Base-by-base conservation (phyloP, 169 alveolate species). In the Neospora caninum region DNA sequence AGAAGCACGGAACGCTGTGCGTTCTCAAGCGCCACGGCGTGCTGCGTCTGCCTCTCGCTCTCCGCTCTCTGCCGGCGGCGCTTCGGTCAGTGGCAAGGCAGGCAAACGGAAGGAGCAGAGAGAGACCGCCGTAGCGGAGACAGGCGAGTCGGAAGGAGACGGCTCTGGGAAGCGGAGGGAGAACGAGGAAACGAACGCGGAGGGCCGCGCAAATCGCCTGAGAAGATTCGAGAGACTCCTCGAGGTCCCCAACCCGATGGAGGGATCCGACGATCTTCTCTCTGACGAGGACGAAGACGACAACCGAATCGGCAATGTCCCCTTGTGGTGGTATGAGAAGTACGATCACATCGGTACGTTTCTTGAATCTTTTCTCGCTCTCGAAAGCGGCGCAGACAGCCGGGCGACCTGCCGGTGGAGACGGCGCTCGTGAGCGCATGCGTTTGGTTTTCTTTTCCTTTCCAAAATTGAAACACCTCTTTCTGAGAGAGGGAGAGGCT, bases 241-340 rank as follows among this genome's bases (percentile, higher is more conserved):
- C 36, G 67, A 82, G 41, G 89, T 82, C 41, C 39, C 89, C 34
- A 82, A 82, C 67, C 89, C 89, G 31, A 38, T 29, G 42, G 93
- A 89, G 67, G 86, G 69, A 18, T 42, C 38, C 27, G 93, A 69
- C 31, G 93, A 89, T 1, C 67, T 89, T 0, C 69, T 89, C 34
- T 89, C 93, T 4, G 93, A 89, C 58, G 95, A 93, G 20, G 95
- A 93, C 20, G 95, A 93, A 34, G 95, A 93, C 7, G 78, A 41
- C 16, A 93, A 93, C 43, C 82, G 93, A 36, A 86, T 83, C 2
- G 95, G 95, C 4, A 54, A 83, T 42, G 93, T 93, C 16, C 95
- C 95, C 10, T 88, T 93, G 39, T 93, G 95, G 95, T 93, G 95
- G 95, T 93, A 93, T 49, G 93, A 93, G 41, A 58, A 83, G 31